Evolutionary conservation across 176 grass and related monocot genomes (phyloP), one percentile per base, ranked within the genome.

Genomic region (Oryza coarctata): DNA sequence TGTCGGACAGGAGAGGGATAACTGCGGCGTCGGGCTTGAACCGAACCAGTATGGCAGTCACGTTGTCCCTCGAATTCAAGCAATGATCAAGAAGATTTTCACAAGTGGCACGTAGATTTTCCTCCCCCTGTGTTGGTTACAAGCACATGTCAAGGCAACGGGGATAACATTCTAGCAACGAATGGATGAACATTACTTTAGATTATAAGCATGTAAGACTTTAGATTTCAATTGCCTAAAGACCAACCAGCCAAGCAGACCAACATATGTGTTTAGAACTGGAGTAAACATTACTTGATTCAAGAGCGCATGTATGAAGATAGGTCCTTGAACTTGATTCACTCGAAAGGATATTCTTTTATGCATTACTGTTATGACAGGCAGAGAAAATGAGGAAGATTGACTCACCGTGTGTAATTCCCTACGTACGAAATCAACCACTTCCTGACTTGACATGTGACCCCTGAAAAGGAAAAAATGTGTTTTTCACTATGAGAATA

Each of bases 21-120:
- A 11, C 55, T 13, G 2, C 15, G 36, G 20, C 28, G 50, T 9
- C n/a, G 25, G 6, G 39, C 57, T 65, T 80, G 43, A 86, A 80
- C 76, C 23, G 41, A 36, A 80, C 44, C 58, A 86, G 76, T 55
- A 86, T 50, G 57, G 9, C 58, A 3, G 68, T 80, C 57, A 9
- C 9, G 41, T 80, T 65, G 25, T 15, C 32, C 20, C 0, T 4
- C 29, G 83, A 45, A 13, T 6, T 3, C 44, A 41, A 1, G 34
- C 33, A 38, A 5, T 3, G 7, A 3, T 58, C 18, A 66, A 86
- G 33, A 32, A 86, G 69, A 12, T 2, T 23, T 61, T 67, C 61
- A 25, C 70, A 80, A 13, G 36, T 74, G 41, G 13, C 0, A 26
- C 18, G 4, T 45, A 80, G 69, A 31, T 80, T 26, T 22, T 30